These are phyloP conservation scores for Madurella mycetomatis DNA, from an alignment of 2,329 filamentous ascomycete genomes.

Conservation along the genomic window DNA sequence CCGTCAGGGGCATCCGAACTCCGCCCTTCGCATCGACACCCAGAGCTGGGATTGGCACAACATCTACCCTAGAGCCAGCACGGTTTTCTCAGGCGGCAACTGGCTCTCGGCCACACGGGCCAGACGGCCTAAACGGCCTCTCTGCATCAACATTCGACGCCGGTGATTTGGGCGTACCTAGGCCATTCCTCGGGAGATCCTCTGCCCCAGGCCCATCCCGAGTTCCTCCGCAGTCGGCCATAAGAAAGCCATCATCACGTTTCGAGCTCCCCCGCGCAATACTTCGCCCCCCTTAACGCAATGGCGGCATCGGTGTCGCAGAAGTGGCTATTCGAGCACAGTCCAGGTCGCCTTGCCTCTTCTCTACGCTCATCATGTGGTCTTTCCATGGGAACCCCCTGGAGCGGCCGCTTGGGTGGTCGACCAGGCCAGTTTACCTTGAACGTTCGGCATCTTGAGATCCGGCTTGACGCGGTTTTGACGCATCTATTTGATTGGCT, in stretches of 20 bases:
- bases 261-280: constrained; percentile 7
- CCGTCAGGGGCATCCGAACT: not conserved
- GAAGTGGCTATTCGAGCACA: not conserved
- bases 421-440: too few species aligned
- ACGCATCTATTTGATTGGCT: not conserved
- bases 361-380: too few species aligned
- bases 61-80: not conserved
- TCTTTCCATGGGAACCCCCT: not conserved
- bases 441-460: not conserved
- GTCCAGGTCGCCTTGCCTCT: not conserved
- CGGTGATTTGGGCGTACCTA: not conserved
- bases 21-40: constrained; percentile 3
- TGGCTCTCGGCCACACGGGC: not conserved
- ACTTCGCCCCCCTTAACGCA: constrained; percentile 2
- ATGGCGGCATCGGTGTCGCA: not conserved
- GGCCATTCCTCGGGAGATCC: not conserved
- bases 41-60: constrained; percentile 1
- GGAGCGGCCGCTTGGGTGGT: too few species aligned
- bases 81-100: constrained; percentile 1
- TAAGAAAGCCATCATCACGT: not conserved
- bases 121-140: not conserved
- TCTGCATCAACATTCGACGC: not conserved
- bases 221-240: not conserved
- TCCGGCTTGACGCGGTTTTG: not conserved
- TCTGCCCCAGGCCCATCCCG: not conserved